phyloP scores from a whole-genome alignment of 225 moss, liverwort and hornwort species.

The Polytrichum commune region DNA sequence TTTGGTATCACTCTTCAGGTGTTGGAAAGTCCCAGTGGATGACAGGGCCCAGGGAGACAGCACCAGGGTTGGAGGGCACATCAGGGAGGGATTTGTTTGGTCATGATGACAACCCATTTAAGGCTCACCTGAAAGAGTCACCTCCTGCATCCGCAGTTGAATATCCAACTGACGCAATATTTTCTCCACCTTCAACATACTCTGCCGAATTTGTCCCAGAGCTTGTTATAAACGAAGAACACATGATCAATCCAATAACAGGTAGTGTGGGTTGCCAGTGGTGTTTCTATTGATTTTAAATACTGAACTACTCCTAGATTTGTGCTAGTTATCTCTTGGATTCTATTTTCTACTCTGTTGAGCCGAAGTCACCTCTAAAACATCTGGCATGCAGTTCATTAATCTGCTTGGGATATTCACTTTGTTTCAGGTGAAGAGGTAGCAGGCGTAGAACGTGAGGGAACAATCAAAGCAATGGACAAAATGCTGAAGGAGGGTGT shows the following conservation, averaged over 20 bases:
- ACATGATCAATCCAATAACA: conserved; percentile 58
- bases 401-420: too few relatives aligned
- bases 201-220: conserved; percentile 31
- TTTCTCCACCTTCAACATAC: conserved; percentile 11
- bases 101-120: conserved; percentile 31
- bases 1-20: too few relatives aligned
- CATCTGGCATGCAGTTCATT: too few relatives aligned
- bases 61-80: conserved; percentile 28
- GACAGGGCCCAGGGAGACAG: conserved; percentile 25
- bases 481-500: conserved; percentile 94
- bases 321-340: too few relatives aligned
- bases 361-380: background rate
- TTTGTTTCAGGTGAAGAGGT: conserved; percentile 54
- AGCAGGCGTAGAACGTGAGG: conserved; percentile 78
- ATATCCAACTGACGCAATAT: conserved; percentile 1
- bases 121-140: conserved; percentile 29
- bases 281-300: too few relatives aligned
- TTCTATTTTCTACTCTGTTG: background rate
- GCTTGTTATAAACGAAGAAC: conserved; percentile 26
- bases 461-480: conserved; percentile 85
- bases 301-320: too few relatives aligned
- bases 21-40: conserved; percentile 27
- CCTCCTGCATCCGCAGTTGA: conserved; percentile 21
- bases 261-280: conserved; percentile 12
- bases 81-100: conserved; percentile 29